Evolutionary conservation across 1,284 basidiomycete genomes (phyloP), one percentile per base, ranked within the genome.

Genomic region (Neolentinus lepideus): DNA sequence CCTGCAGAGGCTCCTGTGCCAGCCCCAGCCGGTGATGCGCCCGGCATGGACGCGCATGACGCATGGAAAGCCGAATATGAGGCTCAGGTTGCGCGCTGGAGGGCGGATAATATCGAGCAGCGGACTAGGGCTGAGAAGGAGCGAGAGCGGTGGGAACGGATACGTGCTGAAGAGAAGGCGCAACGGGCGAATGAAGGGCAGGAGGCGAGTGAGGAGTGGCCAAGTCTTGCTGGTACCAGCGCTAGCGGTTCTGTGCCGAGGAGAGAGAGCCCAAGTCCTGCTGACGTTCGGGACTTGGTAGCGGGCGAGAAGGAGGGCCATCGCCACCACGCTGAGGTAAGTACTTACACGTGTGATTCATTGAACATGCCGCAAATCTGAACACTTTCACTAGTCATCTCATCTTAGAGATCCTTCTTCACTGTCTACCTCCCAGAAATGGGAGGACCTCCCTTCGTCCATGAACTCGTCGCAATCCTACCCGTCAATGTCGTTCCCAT

Each of bases 81-180:
- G 53, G 69, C 79, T 0, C 85, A 90, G 55, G 72, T 90, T 9
- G 74, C 77, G 36, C 70, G 75, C 61, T 94, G 92, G 92, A 83
- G 84, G 38, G 80, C 81, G 25, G 81, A 88, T 64, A 87, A 85
- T 26, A 83, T 88, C 31, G 80, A 83, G 58, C 85, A 85, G 46
- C 84, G 91, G 53, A 75, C 80, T 62, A 90, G 87, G 66, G 88
- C 90, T 8, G 85, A 88, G 69, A 78, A 75, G 57, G 83, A 85
- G 64, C 82, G 90, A n/a, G 77, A 79, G 47, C 73, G 78, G 57
- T 89, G 90, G 82, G 90, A 90, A 65, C 75, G 72, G 29, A 72
- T 83, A 71, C 63, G 72, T 66, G 73, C 66, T 61, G 75, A 70
- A 56, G 69, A 71, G 63, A 59, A 27, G 31, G 73, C 66, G 61